Percentiles rank a stretch among this genome's conserved stretches.
Conservation (phyloP, 2,329 filamentous ascomycete genomes). For the Colletotrichum horii region DNA sequence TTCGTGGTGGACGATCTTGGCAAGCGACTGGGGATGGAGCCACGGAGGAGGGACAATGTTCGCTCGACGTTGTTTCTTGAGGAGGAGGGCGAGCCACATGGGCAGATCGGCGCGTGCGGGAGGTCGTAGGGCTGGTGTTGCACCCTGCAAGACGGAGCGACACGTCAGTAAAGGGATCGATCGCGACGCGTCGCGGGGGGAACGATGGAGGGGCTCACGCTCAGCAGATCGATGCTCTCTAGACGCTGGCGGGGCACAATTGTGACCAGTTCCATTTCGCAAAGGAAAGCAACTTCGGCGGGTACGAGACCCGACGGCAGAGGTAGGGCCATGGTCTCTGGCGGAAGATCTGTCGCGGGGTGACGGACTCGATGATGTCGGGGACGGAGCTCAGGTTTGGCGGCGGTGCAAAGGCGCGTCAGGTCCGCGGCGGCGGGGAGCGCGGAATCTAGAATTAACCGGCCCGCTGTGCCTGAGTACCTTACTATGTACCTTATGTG, state of each 20-base stretch:
- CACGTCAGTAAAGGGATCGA: not conserved
- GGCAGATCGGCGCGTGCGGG: conserved; percentile 82
- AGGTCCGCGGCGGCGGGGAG: not conserved
- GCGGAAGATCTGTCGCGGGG: not conserved
- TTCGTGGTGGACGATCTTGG: conserved; percentile 80
- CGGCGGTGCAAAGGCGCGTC: not conserved
- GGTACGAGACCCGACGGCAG: conserved; percentile 70
- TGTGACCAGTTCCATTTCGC: conserved; percentile 96
- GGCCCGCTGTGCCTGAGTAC: not conserved
- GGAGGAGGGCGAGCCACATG: conserved; percentile 91
- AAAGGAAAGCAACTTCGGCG: conserved; percentile 89
- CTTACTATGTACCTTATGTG: not conserved
- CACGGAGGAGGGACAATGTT: conserved; percentile 92
- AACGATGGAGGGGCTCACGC: conserved; percentile 60
- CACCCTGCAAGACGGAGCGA: conserved; percentile 61
- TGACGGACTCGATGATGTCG: not conserved
- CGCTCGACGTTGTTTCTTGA: conserved; percentile 92
- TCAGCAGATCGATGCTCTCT: conserved; percentile 82
- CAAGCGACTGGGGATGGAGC: conserved; percentile 79
- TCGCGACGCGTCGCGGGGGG: conserved; percentile 5
- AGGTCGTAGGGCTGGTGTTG: conserved; percentile 77
- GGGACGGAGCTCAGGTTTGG: not conserved
- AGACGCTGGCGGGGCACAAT: conserved; percentile 90
- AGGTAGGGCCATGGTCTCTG: conserved; percentile 51
- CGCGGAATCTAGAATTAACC: conserved; percentile 3